phyloP scores from a whole-genome alignment of 2,329 filamentous ascomycete species.

The Microcyclospora pomicola region DNA sequence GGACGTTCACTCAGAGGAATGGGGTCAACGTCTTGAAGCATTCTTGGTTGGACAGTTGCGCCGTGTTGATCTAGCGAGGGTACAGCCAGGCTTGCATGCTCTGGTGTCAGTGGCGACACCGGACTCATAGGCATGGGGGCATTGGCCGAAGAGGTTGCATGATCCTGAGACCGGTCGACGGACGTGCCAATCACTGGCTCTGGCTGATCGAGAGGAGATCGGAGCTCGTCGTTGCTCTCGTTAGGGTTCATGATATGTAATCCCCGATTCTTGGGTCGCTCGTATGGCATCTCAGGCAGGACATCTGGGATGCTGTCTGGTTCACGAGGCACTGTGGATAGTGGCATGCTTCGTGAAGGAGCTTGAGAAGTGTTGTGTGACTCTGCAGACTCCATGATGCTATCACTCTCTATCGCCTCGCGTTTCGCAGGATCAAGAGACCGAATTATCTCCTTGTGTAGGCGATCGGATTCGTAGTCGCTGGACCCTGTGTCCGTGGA shows the following conservation, averaged over 20 bases:
- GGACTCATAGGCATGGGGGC: too few relatives aligned
- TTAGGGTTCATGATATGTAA: slow-evolving; percentile 33
- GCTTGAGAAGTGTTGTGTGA: too few relatives aligned
- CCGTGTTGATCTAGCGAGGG: too few relatives aligned
- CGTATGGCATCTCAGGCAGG: slow-evolving; percentile 17
- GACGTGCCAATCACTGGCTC: too few relatives aligned
- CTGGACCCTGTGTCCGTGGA: slow-evolving; percentile 25
- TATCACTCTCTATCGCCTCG: slow-evolving; percentile 5
- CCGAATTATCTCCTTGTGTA: slow-evolving; percentile 62
- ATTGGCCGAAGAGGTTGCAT: too few relatives aligned
- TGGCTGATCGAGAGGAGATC: background rate
- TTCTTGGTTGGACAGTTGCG: too few relatives aligned
- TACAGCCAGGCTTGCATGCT: too few relatives aligned
- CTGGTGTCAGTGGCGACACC: too few relatives aligned
- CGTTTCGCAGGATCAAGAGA: slow-evolving; percentile 42
- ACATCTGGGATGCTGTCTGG: slow-evolving; percentile 14
- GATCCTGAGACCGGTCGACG: too few relatives aligned
- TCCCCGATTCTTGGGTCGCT: slow-evolving; percentile 19
- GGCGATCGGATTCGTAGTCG: slow-evolving; percentile 54
- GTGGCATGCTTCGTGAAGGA: too few relatives aligned
- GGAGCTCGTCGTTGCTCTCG: slow-evolving; percentile 8
- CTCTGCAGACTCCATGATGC: slow-evolving; percentile 4
- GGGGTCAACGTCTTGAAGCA: too few relatives aligned
- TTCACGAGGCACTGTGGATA: background rate
- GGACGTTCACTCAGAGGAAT: background rate